These are phyloP conservation scores for Fagopyrum esculentum DNA, from an alignment of 148 eudicot species.

Conservation along the genomic window DNA sequence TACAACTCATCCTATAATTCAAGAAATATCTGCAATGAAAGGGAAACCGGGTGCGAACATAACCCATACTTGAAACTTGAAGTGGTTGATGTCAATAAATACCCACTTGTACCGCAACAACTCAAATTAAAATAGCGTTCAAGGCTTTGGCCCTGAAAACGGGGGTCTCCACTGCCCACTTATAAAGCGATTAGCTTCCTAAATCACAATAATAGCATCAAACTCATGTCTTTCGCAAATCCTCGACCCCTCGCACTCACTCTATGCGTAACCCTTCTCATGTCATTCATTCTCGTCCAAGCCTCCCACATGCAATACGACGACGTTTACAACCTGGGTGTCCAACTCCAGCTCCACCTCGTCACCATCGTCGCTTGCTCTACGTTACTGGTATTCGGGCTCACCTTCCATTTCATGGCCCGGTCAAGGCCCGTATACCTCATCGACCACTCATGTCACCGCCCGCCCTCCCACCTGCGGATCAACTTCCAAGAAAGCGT, in stretches of 20 bases:
- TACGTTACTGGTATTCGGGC: background rate
- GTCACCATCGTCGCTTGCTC: background rate
- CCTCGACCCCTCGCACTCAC: background rate
- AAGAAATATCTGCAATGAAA: too few species aligned
- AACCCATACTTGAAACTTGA: too few species aligned
- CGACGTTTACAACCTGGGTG: slow-evolving; percentile 1
- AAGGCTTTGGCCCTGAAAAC: too few species aligned
- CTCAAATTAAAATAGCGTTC: too few species aligned
- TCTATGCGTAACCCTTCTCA: background rate
- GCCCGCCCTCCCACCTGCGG: slow-evolving; percentile 10
- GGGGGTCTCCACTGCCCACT: too few species aligned
- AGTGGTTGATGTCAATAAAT: too few species aligned
- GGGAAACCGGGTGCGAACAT: too few species aligned
- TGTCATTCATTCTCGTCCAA: slow-evolving; percentile 1
- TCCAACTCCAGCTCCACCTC: slow-evolving; percentile 9
- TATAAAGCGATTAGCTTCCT: too few species aligned
- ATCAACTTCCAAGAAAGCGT: background rate
- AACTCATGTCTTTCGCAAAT: too few species aligned
- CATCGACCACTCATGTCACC: slow-evolving; percentile 9
- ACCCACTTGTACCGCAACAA: too few species aligned
- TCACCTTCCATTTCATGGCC: slow-evolving; percentile 11
- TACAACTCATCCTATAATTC: too few species aligned
- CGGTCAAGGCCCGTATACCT: slow-evolving; percentile 12
- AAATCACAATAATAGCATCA: too few species aligned
- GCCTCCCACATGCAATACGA: background rate